phyloP scores from a whole-genome alignment of 306 rosid species.

The Quercus bicolor region DNA sequence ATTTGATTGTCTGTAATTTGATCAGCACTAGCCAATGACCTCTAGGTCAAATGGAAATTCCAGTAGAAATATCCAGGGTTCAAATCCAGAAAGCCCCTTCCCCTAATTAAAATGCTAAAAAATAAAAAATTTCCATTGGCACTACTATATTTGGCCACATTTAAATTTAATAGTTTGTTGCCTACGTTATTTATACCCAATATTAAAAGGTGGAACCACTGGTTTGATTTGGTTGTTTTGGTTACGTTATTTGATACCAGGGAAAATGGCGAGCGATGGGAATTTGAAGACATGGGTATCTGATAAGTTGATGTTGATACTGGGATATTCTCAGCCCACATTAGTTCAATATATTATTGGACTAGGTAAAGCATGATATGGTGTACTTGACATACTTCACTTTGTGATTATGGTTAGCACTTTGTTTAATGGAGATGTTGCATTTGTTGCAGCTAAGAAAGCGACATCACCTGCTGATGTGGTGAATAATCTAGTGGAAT shows the following conservation, averaged over 20 bases:
- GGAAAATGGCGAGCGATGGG: conserved; percentile 58
- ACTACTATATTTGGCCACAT: not conserved
- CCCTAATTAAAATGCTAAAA: too few species aligned
- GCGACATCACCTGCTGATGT: conserved; percentile 71
- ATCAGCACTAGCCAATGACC: too few species aligned
- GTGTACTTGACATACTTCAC: not conserved
- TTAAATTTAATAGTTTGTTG: not conserved
- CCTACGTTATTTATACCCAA: not conserved
- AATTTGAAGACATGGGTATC: conserved; percentile 77
- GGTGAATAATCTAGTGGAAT: conserved; percentile 51
- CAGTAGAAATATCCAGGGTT: too few species aligned
- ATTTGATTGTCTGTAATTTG: too few species aligned
- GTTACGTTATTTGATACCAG: conserved; percentile 23
- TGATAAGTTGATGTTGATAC: conserved; percentile 60
- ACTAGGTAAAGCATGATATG: conserved; percentile 43
- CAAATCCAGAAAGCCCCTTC: too few species aligned
- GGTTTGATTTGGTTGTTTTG: conserved; percentile 11
- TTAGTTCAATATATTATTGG: conserved; percentile 76
- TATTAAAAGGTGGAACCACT: not conserved
- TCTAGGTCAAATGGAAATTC: too few species aligned
- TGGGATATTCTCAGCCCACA: conserved; percentile 78
- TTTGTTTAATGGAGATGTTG: not conserved
- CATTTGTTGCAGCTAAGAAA: conserved; percentile 66
- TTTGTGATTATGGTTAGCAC: not conserved
- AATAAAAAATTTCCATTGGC: not conserved